Evolutionary conservation across 129 eudicot species (phyloP), one percentile per base, ranked within the genome.

Genomic region (Heracleum sosnowskyi): DNA sequence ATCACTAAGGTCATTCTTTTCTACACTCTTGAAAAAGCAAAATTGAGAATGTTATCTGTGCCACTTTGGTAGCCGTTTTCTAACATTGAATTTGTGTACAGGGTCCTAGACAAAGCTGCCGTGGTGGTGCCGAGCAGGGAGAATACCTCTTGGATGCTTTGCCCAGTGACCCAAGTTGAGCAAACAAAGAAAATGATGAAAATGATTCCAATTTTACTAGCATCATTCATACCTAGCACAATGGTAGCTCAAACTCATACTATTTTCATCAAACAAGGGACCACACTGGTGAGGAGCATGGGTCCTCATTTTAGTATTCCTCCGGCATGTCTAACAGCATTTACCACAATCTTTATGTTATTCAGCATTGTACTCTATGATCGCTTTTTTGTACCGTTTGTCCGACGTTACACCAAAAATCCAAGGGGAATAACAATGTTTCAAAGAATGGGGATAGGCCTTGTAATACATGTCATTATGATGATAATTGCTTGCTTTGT

Each of bases 261-360:
- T 37, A 84, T 91, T 20, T 91, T 89, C 83, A 80, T 89, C 87
- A 89, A 89, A 76, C 97, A 91, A 83, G 95, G 95, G 36, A 80
- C 84, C 11, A 87, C 88, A 0, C 74, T 91, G 34, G 79, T 69
- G 34, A 76, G 94, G 20, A 69, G 81, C 73, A 82, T 91, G 16
- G 92, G 93, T 16, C 86, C 88, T 2, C 51, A 86, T 49, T 88
- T 89, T 31, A 68, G 84, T 11, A 90, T 92, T 79, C 97, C 96
- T 2, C 91, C 96, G 0, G 96, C 97, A 7, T 78, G 74, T 76
- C 85, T 92, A 11, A 41, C 86, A 0, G 88, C 87, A 42, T 85
- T 92, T 18, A 64, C 81, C 11, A 90, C 96, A 1, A 77, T 92
- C 84, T 85, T 81, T 84, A 88, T 92, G 86, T 77, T 92, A 34